These are phyloP conservation scores for Theileria orientalis DNA, from an alignment of 169 alveolate genomes.

Conservation along the genomic window DNA sequence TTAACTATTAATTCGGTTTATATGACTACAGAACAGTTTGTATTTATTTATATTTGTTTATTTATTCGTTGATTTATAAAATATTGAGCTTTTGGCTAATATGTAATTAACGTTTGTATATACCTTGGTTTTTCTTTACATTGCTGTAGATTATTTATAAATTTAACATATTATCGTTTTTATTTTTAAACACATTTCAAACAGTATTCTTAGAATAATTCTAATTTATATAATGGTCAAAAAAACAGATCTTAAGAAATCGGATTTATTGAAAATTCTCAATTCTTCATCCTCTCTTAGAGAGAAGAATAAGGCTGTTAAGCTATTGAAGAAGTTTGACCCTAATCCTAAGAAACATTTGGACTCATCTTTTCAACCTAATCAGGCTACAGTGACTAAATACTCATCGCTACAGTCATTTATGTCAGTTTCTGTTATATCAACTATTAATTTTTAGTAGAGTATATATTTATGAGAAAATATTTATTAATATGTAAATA, in stretches of 20 bases:
- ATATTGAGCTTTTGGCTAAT: too few relatives aligned
- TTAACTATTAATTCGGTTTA: not conserved
- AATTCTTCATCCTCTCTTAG: constrained; percentile 61
- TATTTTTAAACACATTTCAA: too few relatives aligned
- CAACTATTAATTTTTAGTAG: not conserved
- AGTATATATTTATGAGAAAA: too few relatives aligned
- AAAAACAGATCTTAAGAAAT: constrained; percentile 67
- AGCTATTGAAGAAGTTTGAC: constrained; percentile 71
- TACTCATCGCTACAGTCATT: constrained; percentile 69
- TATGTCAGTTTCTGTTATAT: constrained; percentile 35
- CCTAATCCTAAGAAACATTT: constrained; percentile 76
- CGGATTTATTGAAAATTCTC: constrained; percentile 69
- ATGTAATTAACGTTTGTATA: too few relatives aligned
- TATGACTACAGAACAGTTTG: not conserved
- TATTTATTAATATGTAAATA: not conserved
- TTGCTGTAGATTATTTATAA: too few relatives aligned
- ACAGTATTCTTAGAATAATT: too few relatives aligned
- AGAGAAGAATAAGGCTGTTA: constrained; percentile 74
- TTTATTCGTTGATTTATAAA: not conserved
- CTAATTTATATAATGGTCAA: constrained; percentile 64
- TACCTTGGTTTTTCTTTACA: too few relatives aligned
- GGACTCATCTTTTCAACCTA: constrained; percentile 69
- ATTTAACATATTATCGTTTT: too few relatives aligned
- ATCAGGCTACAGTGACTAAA: constrained; percentile 66
- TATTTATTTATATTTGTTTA: not conserved